Conservation (phyloP, 768 basidiomycete genomes). For the Boletus rex-veris region DNA sequence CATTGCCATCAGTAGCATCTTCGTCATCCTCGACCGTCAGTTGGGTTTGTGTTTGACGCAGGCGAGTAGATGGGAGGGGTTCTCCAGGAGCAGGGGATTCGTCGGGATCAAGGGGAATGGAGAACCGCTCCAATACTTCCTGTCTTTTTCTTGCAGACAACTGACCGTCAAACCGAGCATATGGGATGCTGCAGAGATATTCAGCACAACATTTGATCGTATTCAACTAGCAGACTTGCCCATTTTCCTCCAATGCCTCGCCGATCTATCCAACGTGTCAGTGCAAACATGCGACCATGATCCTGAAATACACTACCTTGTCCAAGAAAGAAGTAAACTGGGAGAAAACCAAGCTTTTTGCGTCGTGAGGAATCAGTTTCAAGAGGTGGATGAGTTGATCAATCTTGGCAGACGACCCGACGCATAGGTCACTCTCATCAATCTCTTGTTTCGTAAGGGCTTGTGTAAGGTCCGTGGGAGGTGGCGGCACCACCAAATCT, state of each 20-base stretch:
- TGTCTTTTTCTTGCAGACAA: conserved; percentile 80
- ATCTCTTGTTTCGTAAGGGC: conserved; percentile 41
- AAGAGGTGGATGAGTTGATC: conserved; percentile 76
- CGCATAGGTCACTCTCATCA: conserved; percentile 39
- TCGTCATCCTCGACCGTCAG: conserved; percentile 11
- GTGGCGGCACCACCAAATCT: conserved; percentile 60
- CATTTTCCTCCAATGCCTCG: conserved; percentile 60
- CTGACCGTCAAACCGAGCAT: conserved; percentile 79
- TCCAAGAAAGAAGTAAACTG: conserved; percentile 86
- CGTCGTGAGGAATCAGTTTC: conserved; percentile 57
- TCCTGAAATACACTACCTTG: conserved; percentile 44
- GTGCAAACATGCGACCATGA: background rate
- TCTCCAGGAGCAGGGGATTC: conserved; percentile 17
- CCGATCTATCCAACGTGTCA: conserved; percentile 52
- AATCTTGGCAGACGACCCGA: conserved; percentile 78
- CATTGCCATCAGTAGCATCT: conserved; percentile 26
- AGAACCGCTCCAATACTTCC: conserved; percentile 73
- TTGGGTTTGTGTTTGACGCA: conserved; percentile 6
- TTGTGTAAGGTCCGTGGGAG: conserved; percentile 69
- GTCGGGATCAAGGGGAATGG: conserved; percentile 53
- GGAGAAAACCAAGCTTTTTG: conserved; percentile 86
- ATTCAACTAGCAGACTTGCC: conserved; percentile 37
- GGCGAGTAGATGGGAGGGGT: conserved; percentile 10
- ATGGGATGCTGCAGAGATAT: conserved; percentile 54
- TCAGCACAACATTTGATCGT: background rate